These are phyloP conservation scores for Wickerhamiella slavikovae DNA, from an alignment of 805 yeast genomes.

Conservation along the genomic window DNA sequence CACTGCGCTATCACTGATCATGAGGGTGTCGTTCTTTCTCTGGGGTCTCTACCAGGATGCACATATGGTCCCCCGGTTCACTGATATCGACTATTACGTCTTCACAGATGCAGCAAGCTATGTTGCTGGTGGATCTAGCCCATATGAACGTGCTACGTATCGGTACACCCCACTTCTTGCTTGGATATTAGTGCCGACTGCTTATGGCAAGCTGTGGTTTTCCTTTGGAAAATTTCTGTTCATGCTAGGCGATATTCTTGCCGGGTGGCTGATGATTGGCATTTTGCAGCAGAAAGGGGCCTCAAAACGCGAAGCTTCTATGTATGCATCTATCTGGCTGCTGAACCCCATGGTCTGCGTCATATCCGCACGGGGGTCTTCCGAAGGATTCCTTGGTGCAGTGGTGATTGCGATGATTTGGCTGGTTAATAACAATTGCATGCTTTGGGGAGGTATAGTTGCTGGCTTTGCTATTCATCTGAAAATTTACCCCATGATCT, in stretches of 20 bases:
- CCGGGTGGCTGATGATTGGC: slow-evolving; percentile 43
- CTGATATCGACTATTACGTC: slow-evolving; percentile 87
- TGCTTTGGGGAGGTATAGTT: slow-evolving; percentile 24
- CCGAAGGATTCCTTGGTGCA: slow-evolving; percentile 75
- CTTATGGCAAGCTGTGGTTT: slow-evolving; percentile 27
- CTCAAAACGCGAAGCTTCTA: slow-evolving; percentile 18
- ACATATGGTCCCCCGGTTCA: slow-evolving; percentile 59
- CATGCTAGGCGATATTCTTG: slow-evolving; percentile 54
- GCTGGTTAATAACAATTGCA: slow-evolving; percentile 23
- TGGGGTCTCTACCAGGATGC: slow-evolving; percentile 82
- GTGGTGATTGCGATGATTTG: slow-evolving; percentile 36
- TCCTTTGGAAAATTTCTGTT: slow-evolving; percentile 68
- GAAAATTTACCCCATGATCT: slow-evolving; percentile 81
- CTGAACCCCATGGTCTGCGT: slow-evolving; percentile 89
- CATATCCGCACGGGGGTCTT: slow-evolving; percentile 80
- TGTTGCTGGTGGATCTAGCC: slow-evolving; percentile 42
- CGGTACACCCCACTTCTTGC: slow-evolving; percentile 83
- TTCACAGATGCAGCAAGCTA: slow-evolving; percentile 80
- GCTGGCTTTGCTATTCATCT: slow-evolving; percentile 73
- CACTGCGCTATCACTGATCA: slow-evolving; percentile 3
- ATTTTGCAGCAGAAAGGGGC: slow-evolving; percentile 19
- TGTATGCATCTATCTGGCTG: slow-evolving; percentile 52
- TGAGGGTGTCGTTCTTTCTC: slow-evolving; percentile 39
- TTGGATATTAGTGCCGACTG: slow-evolving; percentile 62
- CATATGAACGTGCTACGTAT: slow-evolving; percentile 72